Evolutionary conservation across 495 filamentous ascomycete species (phyloP).

Genomic region (Penicillium nucicola): DNA sequence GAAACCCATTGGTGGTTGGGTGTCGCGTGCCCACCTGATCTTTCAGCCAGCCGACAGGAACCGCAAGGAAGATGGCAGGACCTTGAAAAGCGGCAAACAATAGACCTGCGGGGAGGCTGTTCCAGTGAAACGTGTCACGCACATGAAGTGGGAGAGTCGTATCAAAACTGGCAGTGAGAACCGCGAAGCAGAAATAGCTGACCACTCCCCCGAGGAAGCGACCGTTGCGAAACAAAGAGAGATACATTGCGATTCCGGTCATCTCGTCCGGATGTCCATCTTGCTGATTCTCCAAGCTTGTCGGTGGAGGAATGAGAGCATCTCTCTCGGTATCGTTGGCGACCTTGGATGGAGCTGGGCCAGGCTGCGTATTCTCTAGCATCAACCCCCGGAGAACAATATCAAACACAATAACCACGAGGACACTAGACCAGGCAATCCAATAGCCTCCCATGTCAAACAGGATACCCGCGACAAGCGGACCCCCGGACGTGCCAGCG

Average conservation of each 20-base stretch:
- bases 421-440: conserved; percentile 22
- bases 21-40: conserved; percentile 21
- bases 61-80: conserved; percentile 20
- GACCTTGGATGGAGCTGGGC: not conserved
- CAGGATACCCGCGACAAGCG: conserved; percentile 20
- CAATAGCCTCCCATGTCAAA: conserved; percentile 27
- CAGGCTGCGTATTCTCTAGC: conserved; percentile 14
- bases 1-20: conserved; percentile 18
- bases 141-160: conserved; percentile 31
- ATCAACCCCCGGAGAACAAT: conserved; percentile 24
- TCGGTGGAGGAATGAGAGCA: not conserved
- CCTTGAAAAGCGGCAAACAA: conserved; percentile 21
- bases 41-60: conserved; percentile 24
- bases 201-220: conserved; percentile 10
- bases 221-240: conserved; percentile 12
- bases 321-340: not conserved
- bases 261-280: not conserved
- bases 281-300: not conserved
- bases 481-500: conserved; percentile 19
- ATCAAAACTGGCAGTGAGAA: conserved; percentile 24
- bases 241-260: conserved; percentile 9
- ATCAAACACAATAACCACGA: conserved; percentile 18
- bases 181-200: conserved; percentile 10
- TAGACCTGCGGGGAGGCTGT: conserved; percentile 12
- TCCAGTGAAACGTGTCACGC: conserved; percentile 18